Conservation (phyloP, 192 early-diverging fungal genomes). For the Bifiguratus adelaidae region DNA sequence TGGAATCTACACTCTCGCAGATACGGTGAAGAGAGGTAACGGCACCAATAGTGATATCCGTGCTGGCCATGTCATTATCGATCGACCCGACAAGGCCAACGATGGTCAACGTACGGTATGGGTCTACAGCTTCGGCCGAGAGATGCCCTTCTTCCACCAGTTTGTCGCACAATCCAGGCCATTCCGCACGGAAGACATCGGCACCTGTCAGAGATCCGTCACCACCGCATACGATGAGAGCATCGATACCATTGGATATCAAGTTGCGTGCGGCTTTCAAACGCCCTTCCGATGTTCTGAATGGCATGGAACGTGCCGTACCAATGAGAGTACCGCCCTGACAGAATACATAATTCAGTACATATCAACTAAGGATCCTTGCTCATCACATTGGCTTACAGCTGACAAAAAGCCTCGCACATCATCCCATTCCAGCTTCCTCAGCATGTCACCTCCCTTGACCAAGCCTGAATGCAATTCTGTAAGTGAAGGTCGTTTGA, state of each 20-base stretch:
- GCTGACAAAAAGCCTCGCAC: slow-evolving; percentile 78
- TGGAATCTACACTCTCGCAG: slow-evolving; percentile 90
- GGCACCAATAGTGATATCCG: slow-evolving; percentile 95
- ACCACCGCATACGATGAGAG: slow-evolving; percentile 91
- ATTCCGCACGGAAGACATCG: slow-evolving; percentile 83
- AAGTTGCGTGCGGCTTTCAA: slow-evolving; percentile 74
- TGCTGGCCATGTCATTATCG: slow-evolving; percentile 86
- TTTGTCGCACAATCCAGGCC: slow-evolving; percentile 73
- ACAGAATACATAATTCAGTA: background rate
- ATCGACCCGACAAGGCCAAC: slow-evolving; percentile 96
- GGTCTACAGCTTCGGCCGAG: slow-evolving; percentile 40
- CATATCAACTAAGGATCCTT: background rate
- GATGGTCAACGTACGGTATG: slow-evolving; percentile 69
- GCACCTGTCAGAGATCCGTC: slow-evolving; percentile 97
- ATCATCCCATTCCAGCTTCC: slow-evolving; percentile 77
- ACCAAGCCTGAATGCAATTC: slow-evolving; percentile 60
- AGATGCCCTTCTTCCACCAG: slow-evolving; percentile 52
- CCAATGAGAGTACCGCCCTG: slow-evolving; percentile 92
- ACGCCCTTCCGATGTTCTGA: slow-evolving; percentile 79
- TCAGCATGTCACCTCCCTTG: slow-evolving; percentile 83
- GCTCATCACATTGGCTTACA: slow-evolving; percentile 22
- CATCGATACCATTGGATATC: slow-evolving; percentile 87
- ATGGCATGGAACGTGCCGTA: slow-evolving; percentile 81
- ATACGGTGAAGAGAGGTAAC: slow-evolving; percentile 89
- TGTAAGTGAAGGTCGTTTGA: background rate